A percentile compares a stretch with the other conserved stretches of the same genome.
phyloP scores from a whole-genome alignment of 148 eudicot species.

The Silene latifolia region DNA sequence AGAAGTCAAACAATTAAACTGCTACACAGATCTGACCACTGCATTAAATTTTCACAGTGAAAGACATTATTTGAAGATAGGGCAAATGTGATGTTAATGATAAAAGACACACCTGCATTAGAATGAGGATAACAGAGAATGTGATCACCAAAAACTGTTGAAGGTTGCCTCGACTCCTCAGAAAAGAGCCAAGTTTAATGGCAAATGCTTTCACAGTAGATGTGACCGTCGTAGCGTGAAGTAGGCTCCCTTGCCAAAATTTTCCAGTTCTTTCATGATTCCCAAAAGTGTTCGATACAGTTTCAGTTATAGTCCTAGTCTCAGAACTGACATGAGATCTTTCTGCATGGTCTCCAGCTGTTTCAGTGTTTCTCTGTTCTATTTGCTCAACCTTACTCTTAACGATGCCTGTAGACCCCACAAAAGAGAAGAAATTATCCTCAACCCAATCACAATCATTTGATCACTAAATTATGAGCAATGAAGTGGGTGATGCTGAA shows the following conservation, averaged over 20 bases:
- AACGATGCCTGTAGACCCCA: conserved; percentile 20
- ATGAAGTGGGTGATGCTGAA: conserved; percentile 4
- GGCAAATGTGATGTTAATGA: neutral
- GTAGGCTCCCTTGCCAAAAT: conserved; percentile 22
- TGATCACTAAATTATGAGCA: neutral
- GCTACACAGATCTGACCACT: neutral
- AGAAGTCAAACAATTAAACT: neutral
- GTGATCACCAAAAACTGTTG: conserved; percentile 26
- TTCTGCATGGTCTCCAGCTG: conserved; percentile 29
- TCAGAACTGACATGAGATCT: conserved; percentile 28
- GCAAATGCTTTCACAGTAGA: conserved; percentile 38
- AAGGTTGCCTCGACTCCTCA: conserved; percentile 27
- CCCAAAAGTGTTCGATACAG: conserved; percentile 23
- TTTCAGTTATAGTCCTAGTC: conserved; percentile 15
- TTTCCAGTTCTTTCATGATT: conserved; percentile 29
- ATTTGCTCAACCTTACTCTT: conserved; percentile 35
- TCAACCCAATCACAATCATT: neutral
- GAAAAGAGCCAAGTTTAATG: conserved; percentile 22
- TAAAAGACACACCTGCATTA: conserved; percentile 32
- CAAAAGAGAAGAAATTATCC: conserved; percentile 6
- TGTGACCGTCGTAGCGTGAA: conserved; percentile 28
- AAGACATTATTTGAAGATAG: neutral
- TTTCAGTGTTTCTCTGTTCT: conserved; percentile 25
- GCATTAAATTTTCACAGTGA: neutral
- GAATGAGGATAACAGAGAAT: conserved; percentile 30